phyloP scores from a whole-genome alignment of 164 flowering plant genomes.

The Protea cynaroides region DNA sequence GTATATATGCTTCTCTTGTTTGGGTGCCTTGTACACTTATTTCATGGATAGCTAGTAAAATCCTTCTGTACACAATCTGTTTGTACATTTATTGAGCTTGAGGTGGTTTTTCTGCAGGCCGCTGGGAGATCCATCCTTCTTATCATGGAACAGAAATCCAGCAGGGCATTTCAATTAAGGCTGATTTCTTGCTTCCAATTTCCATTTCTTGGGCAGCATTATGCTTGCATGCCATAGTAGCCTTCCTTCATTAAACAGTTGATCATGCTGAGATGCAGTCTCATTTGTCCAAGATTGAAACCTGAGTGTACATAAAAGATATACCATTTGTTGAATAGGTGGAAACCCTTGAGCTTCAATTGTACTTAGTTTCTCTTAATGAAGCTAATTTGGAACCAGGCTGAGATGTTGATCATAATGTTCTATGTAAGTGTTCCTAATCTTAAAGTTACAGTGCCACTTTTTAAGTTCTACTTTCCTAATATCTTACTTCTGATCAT shows the following conservation, averaged over 20 bases:
- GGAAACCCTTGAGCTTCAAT: slow-evolving; percentile 3
- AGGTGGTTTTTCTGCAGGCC: slow-evolving; percentile 45
- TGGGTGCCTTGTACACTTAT: no score
- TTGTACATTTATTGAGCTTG: background rate
- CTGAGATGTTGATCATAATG: no score
- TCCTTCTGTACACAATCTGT: background rate
- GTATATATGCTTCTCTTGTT: background rate
- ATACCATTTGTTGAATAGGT: slow-evolving; percentile 1
- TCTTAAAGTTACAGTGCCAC: no score
- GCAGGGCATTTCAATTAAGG: slow-evolving; percentile 33
- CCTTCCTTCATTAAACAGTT: background rate
- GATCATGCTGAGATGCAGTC: background rate
- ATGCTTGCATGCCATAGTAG: background rate
- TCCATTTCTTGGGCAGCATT: background rate
- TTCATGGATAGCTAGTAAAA: no score
- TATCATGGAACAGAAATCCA: slow-evolving; percentile 75
- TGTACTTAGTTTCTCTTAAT: background rate
- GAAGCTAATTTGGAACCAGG: background rate
- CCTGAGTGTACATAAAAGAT: slow-evolving; percentile 11
- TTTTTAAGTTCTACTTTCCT: no score
- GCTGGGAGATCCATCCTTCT: slow-evolving; percentile 69
- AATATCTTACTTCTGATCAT: no score
- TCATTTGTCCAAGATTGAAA: background rate
- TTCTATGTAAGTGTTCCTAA: background rate
- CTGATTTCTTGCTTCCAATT: background rate